A percentile compares a stretch with the other conserved stretches of the same genome.
Evolutionary conservation across 2,329 filamentous ascomycete species (phyloP).

Genomic region (Pseudopithomyces maydicus): DNA sequence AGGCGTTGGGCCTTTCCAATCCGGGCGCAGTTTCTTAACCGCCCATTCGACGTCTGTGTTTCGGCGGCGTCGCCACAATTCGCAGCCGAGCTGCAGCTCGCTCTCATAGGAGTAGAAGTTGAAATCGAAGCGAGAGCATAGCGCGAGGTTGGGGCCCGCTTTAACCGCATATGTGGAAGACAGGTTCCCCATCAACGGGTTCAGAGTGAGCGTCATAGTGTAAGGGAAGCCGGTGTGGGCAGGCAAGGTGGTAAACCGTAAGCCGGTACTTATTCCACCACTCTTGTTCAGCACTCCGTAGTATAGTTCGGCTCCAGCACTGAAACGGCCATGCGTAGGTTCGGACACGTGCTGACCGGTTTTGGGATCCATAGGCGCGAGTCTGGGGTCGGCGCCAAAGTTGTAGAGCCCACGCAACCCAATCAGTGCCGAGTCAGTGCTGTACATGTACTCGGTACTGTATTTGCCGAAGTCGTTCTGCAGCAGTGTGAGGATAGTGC

Average conservation of each 20-base stretch:
- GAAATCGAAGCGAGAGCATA: conserved; percentile 93
- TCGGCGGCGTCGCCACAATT: conserved; percentile 77
- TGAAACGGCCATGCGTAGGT: conserved; percentile 79
- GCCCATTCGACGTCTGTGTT: conserved; percentile 51
- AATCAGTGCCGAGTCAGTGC: conserved; percentile 87
- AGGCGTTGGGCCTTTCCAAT: conserved; percentile 43
- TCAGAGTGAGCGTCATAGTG: conserved; percentile 90
- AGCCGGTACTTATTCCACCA: conserved; percentile 84
- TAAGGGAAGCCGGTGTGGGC: conserved; percentile 83
- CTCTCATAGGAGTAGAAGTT: conserved; percentile 99
- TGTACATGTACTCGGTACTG: conserved; percentile 86
- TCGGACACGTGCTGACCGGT: conserved; percentile 48
- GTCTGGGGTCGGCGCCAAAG: conserved; percentile 74
- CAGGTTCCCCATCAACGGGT: conserved; percentile 92
- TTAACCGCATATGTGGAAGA: conserved; percentile 91
- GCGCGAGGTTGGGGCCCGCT: conserved; percentile 78
- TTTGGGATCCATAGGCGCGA: conserved; percentile 28
- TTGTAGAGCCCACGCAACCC: conserved; percentile 92
- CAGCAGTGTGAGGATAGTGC: conserved; percentile 72
- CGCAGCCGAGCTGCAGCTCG: conserved; percentile 87
- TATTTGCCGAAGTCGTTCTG: conserved; percentile 88
- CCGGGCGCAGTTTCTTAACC: conserved; percentile 48
- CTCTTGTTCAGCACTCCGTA: conserved; percentile 95
- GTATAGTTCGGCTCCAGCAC: conserved; percentile 89
- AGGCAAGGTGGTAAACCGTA: conserved; percentile 87